Evolutionary conservation across 768 basidiomycete genomes (phyloP).

Genomic region (Xanthoconium purpureum): DNA sequence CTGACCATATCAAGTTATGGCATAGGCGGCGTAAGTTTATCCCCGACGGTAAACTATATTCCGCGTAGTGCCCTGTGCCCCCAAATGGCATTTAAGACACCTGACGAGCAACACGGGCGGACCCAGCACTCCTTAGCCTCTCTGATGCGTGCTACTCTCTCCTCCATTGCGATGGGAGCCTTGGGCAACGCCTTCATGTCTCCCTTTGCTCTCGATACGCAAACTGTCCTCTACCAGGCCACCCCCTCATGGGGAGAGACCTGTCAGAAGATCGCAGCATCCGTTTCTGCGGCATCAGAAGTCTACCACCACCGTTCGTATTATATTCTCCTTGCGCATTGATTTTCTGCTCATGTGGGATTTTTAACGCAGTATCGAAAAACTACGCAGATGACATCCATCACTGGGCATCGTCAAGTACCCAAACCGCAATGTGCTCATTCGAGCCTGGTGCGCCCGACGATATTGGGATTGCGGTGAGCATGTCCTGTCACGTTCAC

Average conservation of each 20-base stretch:
- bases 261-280: not conserved
- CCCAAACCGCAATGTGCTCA: constrained; percentile 45
- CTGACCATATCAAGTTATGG: not conserved
- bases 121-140: no score
- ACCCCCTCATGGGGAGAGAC: not conserved
- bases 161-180: not conserved
- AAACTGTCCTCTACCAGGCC: not conserved
- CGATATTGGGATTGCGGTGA: constrained; percentile 50
- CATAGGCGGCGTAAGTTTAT: no score
- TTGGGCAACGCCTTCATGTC: not conserved
- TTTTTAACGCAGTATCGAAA: constrained; percentile 4
- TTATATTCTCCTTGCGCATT: not conserved
- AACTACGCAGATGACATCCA: constrained; percentile 41
- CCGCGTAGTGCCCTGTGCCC: no score
- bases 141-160: not conserved
- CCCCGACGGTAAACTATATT: not conserved
- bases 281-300: constrained; percentile 4
- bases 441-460: constrained; percentile 55
- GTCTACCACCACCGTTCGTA: constrained; percentile 2
- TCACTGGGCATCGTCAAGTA: constrained; percentile 54
- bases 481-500: not conserved
- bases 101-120: no score
- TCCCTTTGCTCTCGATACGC: not conserved
- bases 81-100: not conserved
- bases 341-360: not conserved